Conservation (phyloP, 176 grass and related monocot genomes). For the Rhipidocladum racemiflorum region DNA sequence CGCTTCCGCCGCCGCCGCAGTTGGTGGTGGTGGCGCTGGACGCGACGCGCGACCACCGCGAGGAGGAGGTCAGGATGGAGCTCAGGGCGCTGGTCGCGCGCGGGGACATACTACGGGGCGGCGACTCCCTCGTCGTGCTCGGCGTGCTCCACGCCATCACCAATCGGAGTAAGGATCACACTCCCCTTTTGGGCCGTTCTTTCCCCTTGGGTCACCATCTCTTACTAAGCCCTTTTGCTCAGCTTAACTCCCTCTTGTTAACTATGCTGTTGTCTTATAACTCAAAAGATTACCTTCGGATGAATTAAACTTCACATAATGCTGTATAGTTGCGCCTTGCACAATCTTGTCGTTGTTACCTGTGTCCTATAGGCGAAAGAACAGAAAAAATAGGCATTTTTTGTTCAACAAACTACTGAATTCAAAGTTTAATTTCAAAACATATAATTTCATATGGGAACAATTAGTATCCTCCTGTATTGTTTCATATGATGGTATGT, state of each 20-base stretch:
- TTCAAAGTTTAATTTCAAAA: background rate
- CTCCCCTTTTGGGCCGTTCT: background rate
- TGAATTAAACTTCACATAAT: background rate
- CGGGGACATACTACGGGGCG: constrained; percentile 50
- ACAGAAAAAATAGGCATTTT: background rate
- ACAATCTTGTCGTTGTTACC: background rate
- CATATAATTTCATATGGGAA: background rate
- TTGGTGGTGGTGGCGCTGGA: constrained; percentile 63
- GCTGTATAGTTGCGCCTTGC: background rate
- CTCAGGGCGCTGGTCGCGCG: constrained; percentile 22
- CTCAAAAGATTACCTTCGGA: background rate
- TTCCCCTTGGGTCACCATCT: background rate
- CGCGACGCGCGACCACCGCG: constrained; percentile 49
- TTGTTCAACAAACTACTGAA: background rate
- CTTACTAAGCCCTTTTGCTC: background rate
- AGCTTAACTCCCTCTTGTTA: background rate
- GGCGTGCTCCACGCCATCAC: constrained; percentile 54
- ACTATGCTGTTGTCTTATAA: background rate
- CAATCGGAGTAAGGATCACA: constrained; percentile 51
- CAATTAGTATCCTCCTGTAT: background rate
- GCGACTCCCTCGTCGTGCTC: constrained; percentile 57
- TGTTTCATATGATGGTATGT: constrained; percentile 1
- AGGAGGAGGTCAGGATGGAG: constrained; percentile 42
- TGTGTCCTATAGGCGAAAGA: background rate
- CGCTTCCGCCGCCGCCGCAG: constrained; percentile 40